Base-by-base conservation (phyloP, 2,329 filamentous ascomycete species). In the Exophiala dermatitidis region DNA sequence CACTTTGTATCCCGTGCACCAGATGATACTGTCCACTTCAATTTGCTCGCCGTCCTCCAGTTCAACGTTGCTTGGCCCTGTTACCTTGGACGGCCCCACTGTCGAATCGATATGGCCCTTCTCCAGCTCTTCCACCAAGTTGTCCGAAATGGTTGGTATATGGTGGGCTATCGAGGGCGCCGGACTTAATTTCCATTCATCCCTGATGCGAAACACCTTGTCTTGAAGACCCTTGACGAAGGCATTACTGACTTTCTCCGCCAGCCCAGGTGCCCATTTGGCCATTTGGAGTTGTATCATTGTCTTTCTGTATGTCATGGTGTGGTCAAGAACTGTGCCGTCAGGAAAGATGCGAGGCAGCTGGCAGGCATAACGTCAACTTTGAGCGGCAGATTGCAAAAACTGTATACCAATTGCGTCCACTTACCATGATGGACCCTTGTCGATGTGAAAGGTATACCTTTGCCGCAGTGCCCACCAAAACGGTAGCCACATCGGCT, bases 1-100 rank as follows among this genome's bases (percentile, higher is more conserved):
- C 37, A 58, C 56, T n/a, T 59, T 50, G 56, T 70, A 71, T 41
- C 68, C 68, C 5, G 68, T 71, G 51, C 67, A 68, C 51, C 61
- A 69, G 40, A 71, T 65, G 30, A 71, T 65, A 7, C 63, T 63
- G 50, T 69, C 66, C 30, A 70, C 61, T 31, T 66, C 61, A 10
- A 70, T 56, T 6, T 62, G 52, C 3, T 60, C 63, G 1, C 67
- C 67, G 50, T 68, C 64, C 6, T 59, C 54, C 7, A 71, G 57
- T 47, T 68, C 62, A 7, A 69, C 54, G 2, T 54, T 60, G 5
- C 52, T 51, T 3, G 63, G 54, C 3, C 64, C 65, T 2, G 54
- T 56, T 51, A 68, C 63, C 38, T 44, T 26, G 19, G 38, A 42
- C 3, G 53, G 49, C 29, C 41, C 48, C 6, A 49, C 45, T 2